phyloP scores from a whole-genome alignment of 2,329 filamentous ascomycete genomes.

The Fonsecaea monophora region DNA sequence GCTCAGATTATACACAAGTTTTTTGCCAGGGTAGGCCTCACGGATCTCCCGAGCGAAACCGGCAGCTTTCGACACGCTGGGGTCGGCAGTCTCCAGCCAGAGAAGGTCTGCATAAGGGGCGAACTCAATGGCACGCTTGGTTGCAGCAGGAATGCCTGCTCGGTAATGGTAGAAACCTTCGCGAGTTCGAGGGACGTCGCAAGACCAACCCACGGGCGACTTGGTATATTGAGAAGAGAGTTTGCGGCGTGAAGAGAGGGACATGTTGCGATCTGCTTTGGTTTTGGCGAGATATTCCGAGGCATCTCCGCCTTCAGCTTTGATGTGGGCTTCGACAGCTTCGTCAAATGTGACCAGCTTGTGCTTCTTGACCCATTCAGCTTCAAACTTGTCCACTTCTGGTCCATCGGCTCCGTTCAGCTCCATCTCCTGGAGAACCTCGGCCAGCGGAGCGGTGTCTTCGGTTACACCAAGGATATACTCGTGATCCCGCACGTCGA shows the following conservation, averaged over 20 bases:
- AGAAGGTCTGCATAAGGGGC: constrained; percentile 91
- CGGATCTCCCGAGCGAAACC: constrained; percentile 80
- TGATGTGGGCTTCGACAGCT: constrained; percentile 78
- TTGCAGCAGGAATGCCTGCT: constrained; percentile 73
- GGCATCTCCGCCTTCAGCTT: constrained; percentile 67
- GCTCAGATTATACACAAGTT: constrained; percentile 93
- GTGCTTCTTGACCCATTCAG: constrained; percentile 84
- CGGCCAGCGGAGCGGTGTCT: constrained; percentile 79
- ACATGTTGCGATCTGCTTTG: constrained; percentile 71
- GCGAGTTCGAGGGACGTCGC: constrained; percentile 89
- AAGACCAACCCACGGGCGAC: constrained; percentile 78
- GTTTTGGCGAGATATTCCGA: constrained; percentile 71
- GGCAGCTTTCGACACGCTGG: constrained; percentile 77
- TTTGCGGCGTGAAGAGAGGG: constrained; percentile 76
- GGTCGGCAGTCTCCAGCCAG: constrained; percentile 96
- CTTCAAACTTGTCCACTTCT: constrained; percentile 86
- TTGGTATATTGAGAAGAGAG: constrained; percentile 73
- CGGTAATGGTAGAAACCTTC: constrained; percentile 93
- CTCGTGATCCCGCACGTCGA: constrained; percentile 94
- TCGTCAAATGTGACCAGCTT: constrained; percentile 91
- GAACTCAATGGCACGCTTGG: constrained; percentile 90
- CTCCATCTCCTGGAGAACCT: constrained; percentile 91
- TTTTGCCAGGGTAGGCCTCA: constrained; percentile 74
- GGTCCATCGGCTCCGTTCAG: constrained; percentile 73
- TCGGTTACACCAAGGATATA: constrained; percentile 90